Conservation (phyloP, 345 rosid species). For the Lumnitzera racemosa region DNA sequence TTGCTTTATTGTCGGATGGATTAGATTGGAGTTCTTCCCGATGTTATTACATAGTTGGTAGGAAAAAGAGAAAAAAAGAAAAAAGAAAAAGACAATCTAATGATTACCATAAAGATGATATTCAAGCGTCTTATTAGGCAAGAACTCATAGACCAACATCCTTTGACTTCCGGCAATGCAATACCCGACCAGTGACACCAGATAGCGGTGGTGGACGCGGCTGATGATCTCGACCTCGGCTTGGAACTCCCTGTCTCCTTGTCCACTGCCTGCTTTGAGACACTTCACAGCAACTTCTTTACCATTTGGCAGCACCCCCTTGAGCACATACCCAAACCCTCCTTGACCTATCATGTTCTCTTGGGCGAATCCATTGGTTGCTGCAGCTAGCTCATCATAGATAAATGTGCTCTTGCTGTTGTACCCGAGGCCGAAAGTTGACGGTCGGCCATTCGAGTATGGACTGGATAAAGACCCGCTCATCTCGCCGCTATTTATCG, state of each 20-base stretch:
- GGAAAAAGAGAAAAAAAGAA: too few relatives aligned
- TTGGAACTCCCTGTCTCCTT: slow-evolving; percentile 83
- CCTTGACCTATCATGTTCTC: slow-evolving; percentile 71
- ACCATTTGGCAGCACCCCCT: slow-evolving; percentile 58
- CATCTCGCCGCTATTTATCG: slow-evolving; percentile 23
- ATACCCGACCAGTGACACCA: slow-evolving; percentile 82
- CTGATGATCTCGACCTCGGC: slow-evolving; percentile 94
- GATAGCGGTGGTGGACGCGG: slow-evolving; percentile 91
- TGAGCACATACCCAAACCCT: slow-evolving; percentile 87
- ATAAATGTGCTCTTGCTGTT: slow-evolving; percentile 55
- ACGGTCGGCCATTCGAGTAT: slow-evolving; percentile 25
- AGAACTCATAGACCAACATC: slow-evolving; percentile 70
- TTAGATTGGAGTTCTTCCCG: too few relatives aligned
- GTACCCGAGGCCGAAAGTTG: slow-evolving; percentile 42
- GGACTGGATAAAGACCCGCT: slow-evolving; percentile 29
- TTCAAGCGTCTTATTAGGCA: slow-evolving; percentile 71
- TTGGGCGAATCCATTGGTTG: slow-evolving; percentile 60
- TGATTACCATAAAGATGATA: slow-evolving; percentile 59
- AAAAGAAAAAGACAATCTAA: too few relatives aligned
- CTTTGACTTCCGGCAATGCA: slow-evolving; percentile 56
- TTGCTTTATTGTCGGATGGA: too few relatives aligned
- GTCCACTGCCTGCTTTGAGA: slow-evolving; percentile 80
- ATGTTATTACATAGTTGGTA: too few relatives aligned
- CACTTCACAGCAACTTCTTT: slow-evolving; percentile 86
- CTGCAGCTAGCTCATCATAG: slow-evolving; percentile 65